phyloP scores from a whole-genome alignment of 2,329 filamentous ascomycete species.

The Pyricularia pennisetigena region DNA sequence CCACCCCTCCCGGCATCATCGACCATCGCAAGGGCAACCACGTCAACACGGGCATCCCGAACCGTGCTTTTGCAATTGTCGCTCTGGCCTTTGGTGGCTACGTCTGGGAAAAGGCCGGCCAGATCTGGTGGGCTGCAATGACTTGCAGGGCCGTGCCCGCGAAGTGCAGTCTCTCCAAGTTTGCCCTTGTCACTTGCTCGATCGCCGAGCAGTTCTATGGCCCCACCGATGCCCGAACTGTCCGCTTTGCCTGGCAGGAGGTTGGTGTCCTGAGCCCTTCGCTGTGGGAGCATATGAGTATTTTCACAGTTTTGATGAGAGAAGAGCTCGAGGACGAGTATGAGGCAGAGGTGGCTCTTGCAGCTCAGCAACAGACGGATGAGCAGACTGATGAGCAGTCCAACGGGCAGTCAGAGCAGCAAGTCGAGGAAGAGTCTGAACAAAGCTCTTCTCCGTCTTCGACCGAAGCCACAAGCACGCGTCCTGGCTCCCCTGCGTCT shows the following conservation, averaged over 20 bases:
- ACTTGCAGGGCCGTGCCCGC: conserved; percentile 28
- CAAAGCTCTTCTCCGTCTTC: not conserved
- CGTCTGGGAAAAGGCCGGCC: conserved; percentile 42
- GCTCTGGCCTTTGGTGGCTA: conserved; percentile 38
- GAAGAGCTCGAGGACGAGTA: not conserved
- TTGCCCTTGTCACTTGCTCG: conserved; percentile 37
- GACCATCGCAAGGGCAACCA: conserved; percentile 31
- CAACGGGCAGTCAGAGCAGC: not conserved
- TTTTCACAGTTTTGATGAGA: not conserved
- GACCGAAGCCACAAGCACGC: not conserved
- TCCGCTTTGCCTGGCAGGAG: conserved; percentile 35
- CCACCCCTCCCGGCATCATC: conserved; percentile 31
- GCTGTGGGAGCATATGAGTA: not conserved
- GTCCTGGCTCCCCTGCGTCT: not conserved
- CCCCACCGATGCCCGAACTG: conserved; percentile 28
- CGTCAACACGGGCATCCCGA: conserved; percentile 46
- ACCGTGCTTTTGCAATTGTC: conserved; percentile 44
- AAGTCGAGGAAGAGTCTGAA: not conserved
- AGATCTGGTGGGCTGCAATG: conserved; percentile 43
- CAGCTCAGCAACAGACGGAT: not conserved
- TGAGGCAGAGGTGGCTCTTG: not conserved
- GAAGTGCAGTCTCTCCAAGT: conserved; percentile 34
- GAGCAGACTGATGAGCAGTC: not conserved
- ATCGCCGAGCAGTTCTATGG: conserved; percentile 32
- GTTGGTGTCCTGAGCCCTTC: conserved; percentile 28